Evolutionary conservation across 108 stramenopile species (phyloP).

Genomic region (Mayamaea pseudoterrestris): DNA sequence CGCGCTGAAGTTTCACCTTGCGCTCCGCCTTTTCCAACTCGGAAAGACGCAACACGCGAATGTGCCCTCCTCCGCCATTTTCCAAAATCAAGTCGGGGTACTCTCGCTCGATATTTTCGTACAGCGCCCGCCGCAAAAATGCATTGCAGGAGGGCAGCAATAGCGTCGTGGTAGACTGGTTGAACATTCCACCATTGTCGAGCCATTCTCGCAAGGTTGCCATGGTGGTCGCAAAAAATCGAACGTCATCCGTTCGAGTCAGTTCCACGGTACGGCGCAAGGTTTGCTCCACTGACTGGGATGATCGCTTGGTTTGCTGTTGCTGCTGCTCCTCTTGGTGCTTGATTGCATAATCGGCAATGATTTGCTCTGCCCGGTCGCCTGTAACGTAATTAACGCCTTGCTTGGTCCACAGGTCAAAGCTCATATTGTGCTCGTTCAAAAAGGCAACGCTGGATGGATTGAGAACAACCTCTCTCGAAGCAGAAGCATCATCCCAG

Average conservation of each 20-base stretch:
- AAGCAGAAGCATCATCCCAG: too few relatives aligned
- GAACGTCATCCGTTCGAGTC: conserved; percentile 28
- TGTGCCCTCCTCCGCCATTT: conserved; percentile 13
- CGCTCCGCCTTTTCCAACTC: conserved; percentile 35
- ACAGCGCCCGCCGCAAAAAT: conserved; percentile 64
- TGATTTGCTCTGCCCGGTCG: conserved; percentile 24
- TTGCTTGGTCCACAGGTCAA: conserved; percentile 40
- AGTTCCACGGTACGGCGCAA: conserved; percentile 15
- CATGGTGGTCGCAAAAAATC: conserved; percentile 53
- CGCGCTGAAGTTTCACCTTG: conserved; percentile 25
- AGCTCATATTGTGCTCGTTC: conserved; percentile 53
- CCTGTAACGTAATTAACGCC: conserved; percentile 48
- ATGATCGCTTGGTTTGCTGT: not conserved
- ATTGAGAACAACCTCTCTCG: conserved; percentile 48
- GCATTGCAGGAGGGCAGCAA: conserved; percentile 63
- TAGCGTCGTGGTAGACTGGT: too few relatives aligned
- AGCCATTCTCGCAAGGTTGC: conserved; percentile 73
- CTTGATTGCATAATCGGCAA: conserved; percentile 15
- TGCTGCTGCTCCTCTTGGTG: conserved; percentile 4
- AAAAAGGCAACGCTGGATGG: conserved; percentile 54
- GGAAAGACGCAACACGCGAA: conserved; percentile 49
- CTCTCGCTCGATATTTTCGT: conserved; percentile 62
- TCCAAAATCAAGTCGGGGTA: conserved; percentile 64
- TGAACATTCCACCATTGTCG: conserved; percentile 34
- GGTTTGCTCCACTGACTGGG: conserved; percentile 1